phyloP scores from a whole-genome alignment of 2,329 filamentous ascomycete genomes.

The Botrytis byssoidea region DNA sequence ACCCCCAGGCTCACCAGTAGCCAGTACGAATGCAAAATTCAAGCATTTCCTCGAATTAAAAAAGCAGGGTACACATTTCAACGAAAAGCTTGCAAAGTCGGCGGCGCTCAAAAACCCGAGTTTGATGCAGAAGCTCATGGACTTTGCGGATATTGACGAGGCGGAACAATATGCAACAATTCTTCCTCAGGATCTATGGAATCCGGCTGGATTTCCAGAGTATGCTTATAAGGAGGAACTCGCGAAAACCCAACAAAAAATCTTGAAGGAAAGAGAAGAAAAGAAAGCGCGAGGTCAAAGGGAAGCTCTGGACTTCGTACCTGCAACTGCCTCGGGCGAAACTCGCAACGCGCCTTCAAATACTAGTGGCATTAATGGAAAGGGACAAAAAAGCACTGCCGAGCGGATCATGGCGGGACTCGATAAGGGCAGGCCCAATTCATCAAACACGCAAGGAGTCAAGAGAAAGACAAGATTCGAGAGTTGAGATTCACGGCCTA shows the following conservation, averaged over 20 bases:
- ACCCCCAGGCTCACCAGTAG: slow-evolving; percentile 60
- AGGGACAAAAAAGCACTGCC: slow-evolving; percentile 36
- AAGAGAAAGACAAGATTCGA: slow-evolving; percentile 41
- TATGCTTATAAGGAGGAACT: slow-evolving; percentile 54
- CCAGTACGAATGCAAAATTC: slow-evolving; percentile 62
- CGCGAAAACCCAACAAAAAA: slow-evolving; percentile 46
- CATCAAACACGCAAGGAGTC: slow-evolving; percentile 36
- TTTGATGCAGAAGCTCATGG: slow-evolving; percentile 69
- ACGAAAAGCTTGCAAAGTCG: slow-evolving; percentile 67
- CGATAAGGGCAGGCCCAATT: slow-evolving; percentile 37
- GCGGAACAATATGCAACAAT: slow-evolving; percentile 66
- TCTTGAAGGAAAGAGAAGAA: slow-evolving; percentile 37
- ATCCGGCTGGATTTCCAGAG: slow-evolving; percentile 55
- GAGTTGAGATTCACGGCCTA: slow-evolving; percentile 29
- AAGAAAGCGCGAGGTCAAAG: slow-evolving; percentile 36
- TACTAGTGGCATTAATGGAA: slow-evolving; percentile 22
- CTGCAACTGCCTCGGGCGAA: slow-evolving; percentile 32
- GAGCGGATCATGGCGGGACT: slow-evolving; percentile 40
- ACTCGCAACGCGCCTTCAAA: slow-evolving; percentile 31
- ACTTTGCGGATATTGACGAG: slow-evolving; percentile 59
- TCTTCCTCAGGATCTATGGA: slow-evolving; percentile 55
- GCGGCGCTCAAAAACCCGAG: slow-evolving; percentile 69
- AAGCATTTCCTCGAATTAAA: slow-evolving; percentile 75
- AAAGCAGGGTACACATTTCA: slow-evolving; percentile 74
- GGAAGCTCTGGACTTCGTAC: slow-evolving; percentile 38